Conservation (phyloP, 225 moss, liverwort and hornwort species). For the Physcomitrellopsis africana region DNA sequence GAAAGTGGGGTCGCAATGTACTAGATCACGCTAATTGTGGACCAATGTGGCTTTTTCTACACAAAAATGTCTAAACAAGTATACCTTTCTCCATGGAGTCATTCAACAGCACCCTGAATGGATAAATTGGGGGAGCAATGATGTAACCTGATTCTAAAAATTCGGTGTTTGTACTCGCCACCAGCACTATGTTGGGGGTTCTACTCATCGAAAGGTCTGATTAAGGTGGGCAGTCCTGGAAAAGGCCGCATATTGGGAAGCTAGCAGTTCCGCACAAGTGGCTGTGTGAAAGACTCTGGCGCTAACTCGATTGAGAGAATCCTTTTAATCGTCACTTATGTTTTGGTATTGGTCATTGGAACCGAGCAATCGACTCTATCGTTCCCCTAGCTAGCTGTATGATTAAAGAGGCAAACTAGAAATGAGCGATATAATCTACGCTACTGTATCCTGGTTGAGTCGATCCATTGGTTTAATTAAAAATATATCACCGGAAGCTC, state of each 20-base stretch:
- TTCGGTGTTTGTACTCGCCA: background rate
- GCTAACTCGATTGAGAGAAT: background rate
- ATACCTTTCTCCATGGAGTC: background rate
- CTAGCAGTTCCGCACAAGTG: background rate
- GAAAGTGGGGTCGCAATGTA: conserved; percentile 5
- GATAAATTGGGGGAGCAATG: background rate
- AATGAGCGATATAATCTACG: conserved; percentile 1
- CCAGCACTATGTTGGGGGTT: background rate
- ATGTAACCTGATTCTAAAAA: background rate
- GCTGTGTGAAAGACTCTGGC: background rate
- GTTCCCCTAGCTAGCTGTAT: conserved; percentile 19
- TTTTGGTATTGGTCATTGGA: background rate
- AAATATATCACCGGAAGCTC: background rate
- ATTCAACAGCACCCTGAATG: background rate
- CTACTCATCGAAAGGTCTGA: background rate
- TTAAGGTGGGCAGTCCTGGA: background rate
- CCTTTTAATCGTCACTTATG: background rate
- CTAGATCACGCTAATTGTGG: conserved; percentile 8
- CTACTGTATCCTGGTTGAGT: background rate
- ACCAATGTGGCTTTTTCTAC: background rate
- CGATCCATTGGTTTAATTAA: background rate
- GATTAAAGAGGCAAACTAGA: background rate
- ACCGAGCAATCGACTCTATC: background rate
- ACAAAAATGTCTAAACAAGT: too few species aligned
- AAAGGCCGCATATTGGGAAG: conserved; percentile 6